A percentile compares a stretch with the other conserved stretches of the same genome.
Conservation (phyloP, 345 rosid species). For the Sonneratia caseolaris region DNA sequence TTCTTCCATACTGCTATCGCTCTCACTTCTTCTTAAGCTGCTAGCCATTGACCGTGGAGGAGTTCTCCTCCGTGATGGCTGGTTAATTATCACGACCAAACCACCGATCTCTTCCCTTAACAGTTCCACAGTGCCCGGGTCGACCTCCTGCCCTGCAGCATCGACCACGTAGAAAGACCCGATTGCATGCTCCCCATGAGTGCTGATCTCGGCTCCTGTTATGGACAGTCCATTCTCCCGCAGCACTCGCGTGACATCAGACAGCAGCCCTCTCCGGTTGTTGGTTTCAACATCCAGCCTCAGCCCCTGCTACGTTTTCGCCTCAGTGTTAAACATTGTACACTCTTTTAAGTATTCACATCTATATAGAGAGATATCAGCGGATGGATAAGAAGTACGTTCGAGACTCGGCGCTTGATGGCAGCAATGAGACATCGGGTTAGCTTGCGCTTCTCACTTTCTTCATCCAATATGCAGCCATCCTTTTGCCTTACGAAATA, state of each 20-base stretch:
- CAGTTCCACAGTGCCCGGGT: conserved; percentile 25
- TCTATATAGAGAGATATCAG: too few relatives aligned
- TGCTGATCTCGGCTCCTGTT: conserved; percentile 47
- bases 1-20: conserved; percentile 7
- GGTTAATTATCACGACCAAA: conserved; percentile 35
- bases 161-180: conserved; percentile 76
- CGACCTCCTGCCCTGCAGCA: conserved; percentile 46
- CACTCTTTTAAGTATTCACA: too few relatives aligned
- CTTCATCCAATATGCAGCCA: conserved; percentile 56
- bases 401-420: conserved; percentile 17
- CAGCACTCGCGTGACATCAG: conserved; percentile 50
- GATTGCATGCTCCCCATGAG: conserved; percentile 37
- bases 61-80: conserved; percentile 16
- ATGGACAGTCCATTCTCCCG: conserved; percentile 70
- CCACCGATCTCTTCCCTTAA: conserved; percentile 59
- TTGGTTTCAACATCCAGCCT: conserved; percentile 45
- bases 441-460: conserved; percentile 42
- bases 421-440: conserved; percentile 67
- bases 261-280: conserved; percentile 53
- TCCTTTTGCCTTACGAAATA: conserved; percentile 69
- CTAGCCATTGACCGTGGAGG: conserved; percentile 18
- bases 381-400: not conserved
- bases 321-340: not conserved
- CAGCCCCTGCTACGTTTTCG: conserved; percentile 32
- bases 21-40: conserved; percentile 13